These are phyloP conservation scores for Acanthamoeba sp. DNA, from an alignment of 208 protist species.

Conservation along the genomic window DNA sequence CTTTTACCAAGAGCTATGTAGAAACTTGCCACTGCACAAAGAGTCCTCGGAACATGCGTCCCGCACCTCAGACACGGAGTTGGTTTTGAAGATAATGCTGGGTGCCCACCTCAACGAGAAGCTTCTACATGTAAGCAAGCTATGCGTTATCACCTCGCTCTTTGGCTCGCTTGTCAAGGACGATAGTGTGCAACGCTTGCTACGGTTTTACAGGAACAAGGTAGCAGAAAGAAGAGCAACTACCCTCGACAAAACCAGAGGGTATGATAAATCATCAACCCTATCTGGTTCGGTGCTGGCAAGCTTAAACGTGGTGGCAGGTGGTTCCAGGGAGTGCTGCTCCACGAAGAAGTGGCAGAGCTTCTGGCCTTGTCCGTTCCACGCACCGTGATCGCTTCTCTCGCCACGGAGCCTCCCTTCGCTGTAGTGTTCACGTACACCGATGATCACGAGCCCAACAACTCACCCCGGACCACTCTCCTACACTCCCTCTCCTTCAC, in stretches of 20 bases:
- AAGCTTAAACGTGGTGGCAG: not conserved
- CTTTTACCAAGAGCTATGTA: not conserved
- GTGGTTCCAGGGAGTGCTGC: conserved; percentile 34
- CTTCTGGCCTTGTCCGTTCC: not conserved
- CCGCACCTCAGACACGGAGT: not conserved
- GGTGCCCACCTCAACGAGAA: not conserved
- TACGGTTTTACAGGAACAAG: not conserved
- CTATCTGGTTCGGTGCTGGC: not conserved
- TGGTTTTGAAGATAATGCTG: conserved; percentile 38
- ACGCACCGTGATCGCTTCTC: not conserved
- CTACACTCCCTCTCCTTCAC: not conserved
- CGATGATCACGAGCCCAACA: not conserved
- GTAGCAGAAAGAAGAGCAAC: not conserved
- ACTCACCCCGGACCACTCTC: not conserved
- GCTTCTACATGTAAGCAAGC: not conserved
- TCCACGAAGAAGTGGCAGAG: not conserved
- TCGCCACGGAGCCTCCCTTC: not conserved
- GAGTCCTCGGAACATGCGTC: no score
- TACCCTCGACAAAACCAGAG: not conserved
- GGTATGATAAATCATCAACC: not conserved
- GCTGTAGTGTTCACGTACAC: conserved; percentile 26
- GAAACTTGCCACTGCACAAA: not conserved
- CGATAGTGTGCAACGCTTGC: not conserved
- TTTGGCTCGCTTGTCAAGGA: conserved; percentile 27
- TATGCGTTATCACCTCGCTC: not conserved